Evolutionary conservation across 139 green algal species (phyloP).

Genomic region (Mychonastes homosphaera): DNA sequence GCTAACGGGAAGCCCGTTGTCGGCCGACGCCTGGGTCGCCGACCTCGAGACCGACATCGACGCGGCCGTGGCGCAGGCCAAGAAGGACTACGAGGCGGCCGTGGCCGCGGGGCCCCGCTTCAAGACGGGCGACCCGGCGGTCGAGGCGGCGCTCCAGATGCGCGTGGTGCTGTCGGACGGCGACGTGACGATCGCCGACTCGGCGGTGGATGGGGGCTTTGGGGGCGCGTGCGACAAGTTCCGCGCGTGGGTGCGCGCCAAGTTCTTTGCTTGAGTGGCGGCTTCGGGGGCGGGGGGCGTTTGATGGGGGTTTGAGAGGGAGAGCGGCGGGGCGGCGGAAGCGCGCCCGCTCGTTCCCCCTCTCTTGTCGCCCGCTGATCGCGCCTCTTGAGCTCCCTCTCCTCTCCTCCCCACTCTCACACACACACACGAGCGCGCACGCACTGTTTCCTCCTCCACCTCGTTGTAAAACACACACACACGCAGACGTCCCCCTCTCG

Average conservation of each 20-base stretch:
- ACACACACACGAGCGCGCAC: no score
- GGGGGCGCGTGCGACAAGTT: slow-evolving; percentile 40
- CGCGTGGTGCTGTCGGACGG: slow-evolving; percentile 64
- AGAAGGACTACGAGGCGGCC: slow-evolving; percentile 43
- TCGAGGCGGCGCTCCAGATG: slow-evolving; percentile 59
- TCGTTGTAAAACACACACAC: no score
- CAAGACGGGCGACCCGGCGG: background rate
- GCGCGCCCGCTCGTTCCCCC: no score
- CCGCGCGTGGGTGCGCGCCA: slow-evolving; percentile 36
- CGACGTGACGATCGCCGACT: slow-evolving; percentile 56
- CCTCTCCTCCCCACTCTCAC: no score
- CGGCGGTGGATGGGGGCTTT: slow-evolving; percentile 30
- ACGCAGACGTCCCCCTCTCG: no score
- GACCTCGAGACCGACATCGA: slow-evolving; percentile 28
- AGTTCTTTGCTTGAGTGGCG: no score
- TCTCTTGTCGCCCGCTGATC: no score
- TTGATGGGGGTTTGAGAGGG: no score
- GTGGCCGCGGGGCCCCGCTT: slow-evolving; percentile 19
- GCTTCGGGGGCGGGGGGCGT: no score
- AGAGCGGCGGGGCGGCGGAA: no score
- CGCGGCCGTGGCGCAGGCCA: slow-evolving; percentile 36
- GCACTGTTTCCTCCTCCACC: no score
- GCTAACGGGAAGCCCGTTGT: slow-evolving; percentile 32
- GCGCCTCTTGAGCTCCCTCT: no score
- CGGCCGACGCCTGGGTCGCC: slow-evolving; percentile 40